A percentile compares a stretch with the other conserved stretches of the same genome.
Evolutionary conservation across 179 eudicot species (phyloP).

Genomic region (Gypsophila paniculata): DNA sequence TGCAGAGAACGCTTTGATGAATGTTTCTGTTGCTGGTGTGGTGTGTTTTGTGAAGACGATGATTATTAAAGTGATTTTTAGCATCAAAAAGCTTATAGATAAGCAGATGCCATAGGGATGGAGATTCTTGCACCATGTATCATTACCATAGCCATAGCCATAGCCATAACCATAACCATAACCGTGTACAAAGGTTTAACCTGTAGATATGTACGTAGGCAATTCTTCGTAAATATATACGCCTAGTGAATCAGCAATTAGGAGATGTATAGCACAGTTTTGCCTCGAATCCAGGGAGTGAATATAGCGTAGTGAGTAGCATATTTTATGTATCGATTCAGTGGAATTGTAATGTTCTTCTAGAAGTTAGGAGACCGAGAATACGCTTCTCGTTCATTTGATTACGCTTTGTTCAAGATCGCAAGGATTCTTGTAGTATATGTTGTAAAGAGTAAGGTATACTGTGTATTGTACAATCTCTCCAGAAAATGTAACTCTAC

Average conservation of each 20-base stretch:
- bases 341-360: background rate
- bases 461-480: too few relatives aligned
- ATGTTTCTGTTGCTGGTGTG: background rate
- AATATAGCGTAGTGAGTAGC: slow-evolving; percentile 27
- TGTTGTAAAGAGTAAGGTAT: too few relatives aligned
- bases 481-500: too few relatives aligned
- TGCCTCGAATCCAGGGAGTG: slow-evolving; percentile 46
- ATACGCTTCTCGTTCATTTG: slow-evolving; percentile 8
- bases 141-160: too few relatives aligned
- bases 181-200: slow-evolving; percentile 60
- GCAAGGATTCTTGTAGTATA: too few relatives aligned
- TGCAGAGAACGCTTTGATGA: background rate
- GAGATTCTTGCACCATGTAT: slow-evolving; percentile 25
- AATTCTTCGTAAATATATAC: slow-evolving; percentile 34
- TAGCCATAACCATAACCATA: slow-evolving; percentile 5
- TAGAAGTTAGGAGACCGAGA: slow-evolving; percentile 23
- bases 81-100: background rate
- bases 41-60: background rate
- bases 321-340: too few relatives aligned
- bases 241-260: slow-evolving; percentile 21
- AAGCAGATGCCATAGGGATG: slow-evolving; percentile 24
- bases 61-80: too few relatives aligned
- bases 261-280: slow-evolving; percentile 34
- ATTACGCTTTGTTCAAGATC: background rate
- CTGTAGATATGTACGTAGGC: slow-evolving; percentile 40